A percentile compares a stretch with the other conserved stretches of the same genome.
Evolutionary conservation across 2,329 filamentous ascomycete species (phyloP).

Genomic region (Septoria linicola): DNA sequence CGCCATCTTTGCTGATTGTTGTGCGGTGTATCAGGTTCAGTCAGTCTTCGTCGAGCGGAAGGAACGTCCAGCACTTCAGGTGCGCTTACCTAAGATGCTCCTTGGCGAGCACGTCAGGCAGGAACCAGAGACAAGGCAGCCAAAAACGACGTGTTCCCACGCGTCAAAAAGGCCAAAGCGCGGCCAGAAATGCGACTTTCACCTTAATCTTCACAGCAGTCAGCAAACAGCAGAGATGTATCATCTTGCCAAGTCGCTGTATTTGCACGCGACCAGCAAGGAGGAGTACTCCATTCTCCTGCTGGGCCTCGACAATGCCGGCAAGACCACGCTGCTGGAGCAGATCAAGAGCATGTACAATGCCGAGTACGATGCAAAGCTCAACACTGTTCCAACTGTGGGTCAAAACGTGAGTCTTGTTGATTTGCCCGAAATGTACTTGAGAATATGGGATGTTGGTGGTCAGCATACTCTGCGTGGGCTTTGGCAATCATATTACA

Average conservation of each 20-base stretch:
- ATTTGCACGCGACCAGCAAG: constrained; percentile 94
- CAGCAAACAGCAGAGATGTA: too few species aligned
- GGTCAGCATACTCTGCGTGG: constrained; percentile 85
- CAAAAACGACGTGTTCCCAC: too few species aligned
- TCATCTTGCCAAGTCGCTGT: constrained; percentile 91
- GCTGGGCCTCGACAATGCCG: constrained; percentile 94
- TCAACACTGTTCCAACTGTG: constrained; percentile 91
- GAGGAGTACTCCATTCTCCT: constrained; percentile 99
- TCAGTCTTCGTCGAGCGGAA: not conserved
- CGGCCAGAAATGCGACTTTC: too few species aligned
- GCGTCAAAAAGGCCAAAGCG: too few species aligned
- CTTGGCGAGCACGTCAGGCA: too few species aligned
- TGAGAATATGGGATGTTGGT: constrained; percentile 98
- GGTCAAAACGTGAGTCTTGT: constrained; percentile 96
- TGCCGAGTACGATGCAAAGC: constrained; percentile 60
- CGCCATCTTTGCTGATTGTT: constrained; percentile 27
- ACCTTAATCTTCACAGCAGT: too few species aligned
- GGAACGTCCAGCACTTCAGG: too few species aligned
- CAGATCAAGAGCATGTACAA: constrained; percentile 90
- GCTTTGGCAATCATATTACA: constrained; percentile 95
- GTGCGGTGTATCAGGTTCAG: constrained; percentile 11
- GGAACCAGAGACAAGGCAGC: too few species aligned
- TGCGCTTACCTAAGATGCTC: too few species aligned
- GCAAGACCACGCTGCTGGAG: constrained; percentile 96
- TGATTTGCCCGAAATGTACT: constrained; percentile 86